A percentile compares a stretch with the other conserved stretches of the same genome.
Evolutionary conservation across 140 eudicot genomes (phyloP).

Genomic region (Senecio squalidus): DNA sequence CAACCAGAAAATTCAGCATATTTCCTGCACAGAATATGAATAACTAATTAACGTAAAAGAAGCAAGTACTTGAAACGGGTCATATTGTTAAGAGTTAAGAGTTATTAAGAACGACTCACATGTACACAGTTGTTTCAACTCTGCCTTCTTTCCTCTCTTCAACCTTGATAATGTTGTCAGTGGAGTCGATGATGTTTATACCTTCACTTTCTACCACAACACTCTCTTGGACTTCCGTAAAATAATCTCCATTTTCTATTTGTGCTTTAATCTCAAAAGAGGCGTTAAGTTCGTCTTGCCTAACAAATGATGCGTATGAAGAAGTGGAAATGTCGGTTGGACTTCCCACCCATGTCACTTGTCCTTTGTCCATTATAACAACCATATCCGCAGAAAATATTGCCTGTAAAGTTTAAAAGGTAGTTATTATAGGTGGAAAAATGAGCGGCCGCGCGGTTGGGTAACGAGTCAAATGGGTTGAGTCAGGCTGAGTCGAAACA

Average conservation of each 20-base stretch:
- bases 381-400: conserved; percentile 74
- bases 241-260: conserved; percentile 20
- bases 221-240: conserved; percentile 21
- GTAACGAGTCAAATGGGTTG: background rate
- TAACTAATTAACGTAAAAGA: background rate
- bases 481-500: background rate
- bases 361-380: conserved; percentile 81
- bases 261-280: conserved; percentile 25
- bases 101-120: conserved; percentile 60
- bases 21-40: conserved; percentile 43
- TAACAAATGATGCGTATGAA: conserved; percentile 36
- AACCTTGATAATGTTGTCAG: conserved; percentile 35
- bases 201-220: conserved; percentile 33
- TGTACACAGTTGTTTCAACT: conserved; percentile 74
- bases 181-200: conserved; percentile 30
- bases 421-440: background rate
- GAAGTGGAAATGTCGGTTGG: conserved; percentile 48
- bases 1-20: conserved; percentile 93
- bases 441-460: background rate
- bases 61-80: background rate
- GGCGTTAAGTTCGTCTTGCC: conserved; percentile 30
- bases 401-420: conserved; percentile 48
- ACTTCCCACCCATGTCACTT: conserved; percentile 72
- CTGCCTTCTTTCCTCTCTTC: conserved; percentile 91
- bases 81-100: too few species aligned